A percentile compares a stretch with the other conserved stretches of the same genome.
Conservation (phyloP, 345 rosid genomes). For the Populus ilicifolia region DNA sequence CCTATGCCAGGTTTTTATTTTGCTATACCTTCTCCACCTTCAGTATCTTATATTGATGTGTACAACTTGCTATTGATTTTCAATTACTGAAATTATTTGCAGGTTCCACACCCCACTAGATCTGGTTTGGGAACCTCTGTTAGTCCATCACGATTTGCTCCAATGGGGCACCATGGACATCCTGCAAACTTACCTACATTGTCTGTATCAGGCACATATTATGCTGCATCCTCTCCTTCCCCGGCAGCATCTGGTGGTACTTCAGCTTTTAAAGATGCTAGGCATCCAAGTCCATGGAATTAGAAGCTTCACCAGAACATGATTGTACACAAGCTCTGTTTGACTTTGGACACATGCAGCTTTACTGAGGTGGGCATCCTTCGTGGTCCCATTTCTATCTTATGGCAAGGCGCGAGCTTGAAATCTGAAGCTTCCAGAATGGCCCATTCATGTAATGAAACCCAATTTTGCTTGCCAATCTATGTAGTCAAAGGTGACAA, state of each 20-base stretch:
- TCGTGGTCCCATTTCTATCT: not conserved
- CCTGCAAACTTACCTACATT: slow-evolving; percentile 48
- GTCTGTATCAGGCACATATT: slow-evolving; percentile 78
- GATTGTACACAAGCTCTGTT: not conserved
- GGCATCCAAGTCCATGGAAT: slow-evolving; percentile 83
- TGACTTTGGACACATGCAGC: not conserved
- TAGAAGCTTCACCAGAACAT: slow-evolving; percentile 17
- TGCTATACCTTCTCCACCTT: not conserved
- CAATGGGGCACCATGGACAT: slow-evolving; percentile 40
- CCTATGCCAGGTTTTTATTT: no score
- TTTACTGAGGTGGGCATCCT: not conserved
- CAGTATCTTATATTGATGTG: not conserved
- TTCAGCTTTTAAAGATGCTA: slow-evolving; percentile 66
- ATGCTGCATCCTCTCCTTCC: slow-evolving; percentile 77
- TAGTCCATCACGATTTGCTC: slow-evolving; percentile 81
- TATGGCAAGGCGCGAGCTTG: not conserved
- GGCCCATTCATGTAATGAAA: not conserved
- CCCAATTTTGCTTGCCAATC: not conserved
- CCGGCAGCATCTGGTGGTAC: slow-evolving; percentile 95
- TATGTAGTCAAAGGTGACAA: not conserved
- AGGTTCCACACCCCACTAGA: slow-evolving; percentile 61
- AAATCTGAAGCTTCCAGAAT: not conserved
- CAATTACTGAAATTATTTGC: slow-evolving; percentile 8
- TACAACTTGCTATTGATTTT: slow-evolving; percentile 1
- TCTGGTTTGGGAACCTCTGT: slow-evolving; percentile 39